These are phyloP conservation scores for Rhodofomes roseus DNA, from an alignment of 1,284 basidiomycete genomes.

Conservation along the genomic window DNA sequence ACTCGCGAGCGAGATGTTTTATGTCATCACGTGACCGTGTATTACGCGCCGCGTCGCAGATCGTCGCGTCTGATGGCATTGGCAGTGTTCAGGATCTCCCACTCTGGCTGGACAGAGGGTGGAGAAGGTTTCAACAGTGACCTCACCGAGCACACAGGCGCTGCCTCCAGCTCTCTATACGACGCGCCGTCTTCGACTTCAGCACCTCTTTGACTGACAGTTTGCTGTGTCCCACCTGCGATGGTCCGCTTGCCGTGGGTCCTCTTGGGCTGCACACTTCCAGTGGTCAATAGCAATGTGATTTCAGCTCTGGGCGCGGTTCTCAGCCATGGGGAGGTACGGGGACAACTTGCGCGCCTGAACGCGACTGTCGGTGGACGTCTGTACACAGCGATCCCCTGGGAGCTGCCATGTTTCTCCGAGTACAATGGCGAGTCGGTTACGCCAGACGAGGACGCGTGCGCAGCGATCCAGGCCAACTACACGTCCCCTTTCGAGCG, in stretches of 20 bases:
- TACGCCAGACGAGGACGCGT: conserved; percentile 18
- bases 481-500: conserved; percentile 27
- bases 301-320: neutral
- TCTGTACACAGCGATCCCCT: conserved; percentile 24
- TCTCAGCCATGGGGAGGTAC: neutral
- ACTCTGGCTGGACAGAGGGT: too few relatives aligned
- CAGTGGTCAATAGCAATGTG: neutral
- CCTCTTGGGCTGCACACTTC: neutral
- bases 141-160: neutral
- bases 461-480: conserved; percentile 25
- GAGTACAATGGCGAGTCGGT: conserved; percentile 20
- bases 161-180: neutral
- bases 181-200: neutral
- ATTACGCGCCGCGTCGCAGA: neutral
- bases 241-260: neutral
- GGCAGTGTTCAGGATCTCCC: neutral
- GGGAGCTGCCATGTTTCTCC: conserved; percentile 31
- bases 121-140: neutral
- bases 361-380: conserved; percentile 30
- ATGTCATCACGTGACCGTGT: neutral
- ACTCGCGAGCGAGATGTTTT: too few relatives aligned
- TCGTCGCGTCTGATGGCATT: neutral
- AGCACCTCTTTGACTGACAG: neutral
- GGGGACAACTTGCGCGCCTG: conserved; percentile 10
- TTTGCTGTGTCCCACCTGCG: neutral